Evolutionary conservation across 331 rosid genomes (phyloP).

Genomic region (Phaseolus coccineus): DNA sequence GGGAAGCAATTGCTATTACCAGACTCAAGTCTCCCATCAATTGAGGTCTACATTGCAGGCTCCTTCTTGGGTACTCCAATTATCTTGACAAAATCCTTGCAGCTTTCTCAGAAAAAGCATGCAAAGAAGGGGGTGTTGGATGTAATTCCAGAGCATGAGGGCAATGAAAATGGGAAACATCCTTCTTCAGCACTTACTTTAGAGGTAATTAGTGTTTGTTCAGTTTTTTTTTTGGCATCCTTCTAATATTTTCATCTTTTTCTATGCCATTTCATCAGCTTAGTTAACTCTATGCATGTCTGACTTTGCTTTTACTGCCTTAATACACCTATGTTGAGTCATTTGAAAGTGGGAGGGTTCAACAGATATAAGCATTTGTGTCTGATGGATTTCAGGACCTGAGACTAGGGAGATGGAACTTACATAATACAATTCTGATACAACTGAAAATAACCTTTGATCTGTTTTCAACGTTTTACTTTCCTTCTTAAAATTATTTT

Average conservation of each 20-base stretch:
- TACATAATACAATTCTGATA: neutral
- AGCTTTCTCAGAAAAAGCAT: constrained; percentile 61
- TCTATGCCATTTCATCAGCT: constrained; percentile 28
- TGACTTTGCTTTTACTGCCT: constrained; percentile 31
- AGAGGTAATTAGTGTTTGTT: constrained; percentile 57
- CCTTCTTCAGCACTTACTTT: constrained; percentile 52
- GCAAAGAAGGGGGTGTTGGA: constrained; percentile 61
- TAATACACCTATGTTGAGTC: constrained; percentile 20
- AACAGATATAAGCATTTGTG: constrained; percentile 4
- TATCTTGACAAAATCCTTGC: constrained; percentile 72
- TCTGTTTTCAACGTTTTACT: constrained; percentile 19
- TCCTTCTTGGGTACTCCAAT: constrained; percentile 74
- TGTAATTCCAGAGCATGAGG: constrained; percentile 74
- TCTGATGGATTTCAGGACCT: neutral
- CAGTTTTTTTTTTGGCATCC: neutral
- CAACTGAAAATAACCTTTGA: neutral
- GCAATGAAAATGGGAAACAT: constrained; percentile 56
- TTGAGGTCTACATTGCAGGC: constrained; percentile 87
- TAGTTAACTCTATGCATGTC: constrained; percentile 22
- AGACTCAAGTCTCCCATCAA: constrained; percentile 58
- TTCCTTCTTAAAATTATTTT: neutral
- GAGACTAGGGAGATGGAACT: constrained; percentile 4
- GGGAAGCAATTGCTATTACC: constrained; percentile 57
- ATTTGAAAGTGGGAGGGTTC: constrained; percentile 25
- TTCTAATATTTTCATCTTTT: neutral